A percentile compares a stretch with the other conserved stretches of the same genome.
Conservation (phyloP, 2,329 filamentous ascomycete species). For the Pseudogymnoascus sp. region DNA sequence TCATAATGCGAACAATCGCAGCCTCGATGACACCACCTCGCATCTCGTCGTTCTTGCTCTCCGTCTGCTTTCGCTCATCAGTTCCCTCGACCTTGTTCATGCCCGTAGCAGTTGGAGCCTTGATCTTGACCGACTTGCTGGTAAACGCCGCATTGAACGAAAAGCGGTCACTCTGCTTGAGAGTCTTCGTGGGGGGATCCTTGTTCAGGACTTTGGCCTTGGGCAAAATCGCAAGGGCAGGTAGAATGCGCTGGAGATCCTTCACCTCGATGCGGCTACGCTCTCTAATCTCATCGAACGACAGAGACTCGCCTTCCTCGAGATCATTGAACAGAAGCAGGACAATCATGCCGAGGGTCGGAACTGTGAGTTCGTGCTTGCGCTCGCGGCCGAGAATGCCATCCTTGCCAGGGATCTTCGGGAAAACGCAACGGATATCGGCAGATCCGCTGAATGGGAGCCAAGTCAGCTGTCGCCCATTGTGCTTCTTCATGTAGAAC, state of each 20-base stretch:
- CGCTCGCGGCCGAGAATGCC: slow-evolving; percentile 55
- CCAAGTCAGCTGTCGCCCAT: slow-evolving; percentile 84
- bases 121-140: slow-evolving; percentile 79
- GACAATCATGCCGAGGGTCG: slow-evolving; percentile 88
- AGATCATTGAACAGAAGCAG: slow-evolving; percentile 84
- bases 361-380: slow-evolving; percentile 83
- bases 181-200: slow-evolving; percentile 67
- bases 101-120: slow-evolving; percentile 72
- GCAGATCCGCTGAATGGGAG: slow-evolving; percentile 63
- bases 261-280: slow-evolving; percentile 67
- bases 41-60: slow-evolving; percentile 67
- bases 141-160: slow-evolving; percentile 74
- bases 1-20: slow-evolving; percentile 76
- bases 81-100: slow-evolving; percentile 78
- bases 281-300: slow-evolving; percentile 72
- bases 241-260: slow-evolving; percentile 70
- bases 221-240: slow-evolving; percentile 72
- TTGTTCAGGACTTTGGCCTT: slow-evolving; percentile 78
- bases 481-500: slow-evolving; percentile 82
- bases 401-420: slow-evolving; percentile 62
- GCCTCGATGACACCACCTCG: slow-evolving; percentile 66
- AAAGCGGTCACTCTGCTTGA: slow-evolving; percentile 72
- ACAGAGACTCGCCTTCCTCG: slow-evolving; percentile 40
- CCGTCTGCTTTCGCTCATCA: slow-evolving; percentile 60
- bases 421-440: slow-evolving; percentile 75